Percentiles rank a stretch among this genome's conserved stretches.
Conservation (phyloP, 345 rosid species). For the Brassica rapa region DNA sequence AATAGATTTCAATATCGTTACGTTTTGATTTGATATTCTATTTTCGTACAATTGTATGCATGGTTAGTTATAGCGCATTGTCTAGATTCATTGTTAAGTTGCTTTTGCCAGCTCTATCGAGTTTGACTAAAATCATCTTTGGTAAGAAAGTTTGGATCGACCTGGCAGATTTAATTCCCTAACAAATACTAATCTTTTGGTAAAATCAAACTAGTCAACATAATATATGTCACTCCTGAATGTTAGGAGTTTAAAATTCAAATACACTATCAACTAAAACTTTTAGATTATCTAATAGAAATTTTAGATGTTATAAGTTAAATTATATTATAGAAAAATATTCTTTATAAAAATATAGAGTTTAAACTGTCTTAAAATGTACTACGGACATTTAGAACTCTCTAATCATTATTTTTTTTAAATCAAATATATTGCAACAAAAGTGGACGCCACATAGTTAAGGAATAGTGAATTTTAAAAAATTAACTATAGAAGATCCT, state of each 20-base stretch:
- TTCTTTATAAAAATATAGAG: neutral
- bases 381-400: neutral
- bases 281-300: neutral
- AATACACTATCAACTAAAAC: neutral
- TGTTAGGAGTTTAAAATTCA: neutral
- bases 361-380: neutral
- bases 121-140: neutral
- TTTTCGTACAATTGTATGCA: neutral
- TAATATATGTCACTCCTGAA: neutral
- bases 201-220: neutral
- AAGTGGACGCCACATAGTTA: neutral
- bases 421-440: neutral
- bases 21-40: conserved; percentile 17
- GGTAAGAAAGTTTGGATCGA: neutral
- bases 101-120: conserved; percentile 16
- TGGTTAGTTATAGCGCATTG: neutral
- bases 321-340: neutral
- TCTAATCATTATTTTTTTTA: neutral
- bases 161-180: conserved; percentile 5
- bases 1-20: conserved; percentile 16
- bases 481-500: neutral
- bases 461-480: neutral
- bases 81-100: conserved; percentile 28
- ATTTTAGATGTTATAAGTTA: neutral
- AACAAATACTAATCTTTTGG: neutral